Evolutionary conservation across 345 rosid genomes (phyloP).

Genomic region (Eucalyptus sp.): DNA sequence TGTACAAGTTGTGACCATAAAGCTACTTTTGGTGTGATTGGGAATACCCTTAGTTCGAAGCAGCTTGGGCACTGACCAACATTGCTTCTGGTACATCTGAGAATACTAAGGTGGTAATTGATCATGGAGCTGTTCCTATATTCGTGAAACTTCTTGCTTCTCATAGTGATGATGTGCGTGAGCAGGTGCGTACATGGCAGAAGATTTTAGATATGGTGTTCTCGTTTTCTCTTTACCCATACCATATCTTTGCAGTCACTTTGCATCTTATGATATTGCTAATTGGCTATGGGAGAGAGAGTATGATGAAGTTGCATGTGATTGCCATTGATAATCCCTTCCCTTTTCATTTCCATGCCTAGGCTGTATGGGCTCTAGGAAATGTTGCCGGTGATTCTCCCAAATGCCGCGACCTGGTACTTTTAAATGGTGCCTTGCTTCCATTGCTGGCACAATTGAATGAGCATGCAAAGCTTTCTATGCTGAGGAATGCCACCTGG

Average conservation of each 20-base stretch:
- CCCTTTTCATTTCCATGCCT: background rate
- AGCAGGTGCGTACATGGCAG: constrained; percentile 35
- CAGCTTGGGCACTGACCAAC: constrained; percentile 89
- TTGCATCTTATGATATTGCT: background rate
- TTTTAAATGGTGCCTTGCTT: constrained; percentile 20
- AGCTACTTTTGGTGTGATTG: background rate
- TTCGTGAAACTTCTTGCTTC: constrained; percentile 72
- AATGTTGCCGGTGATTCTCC: constrained; percentile 46
- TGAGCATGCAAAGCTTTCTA: constrained; percentile 32
- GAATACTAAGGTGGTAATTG: constrained; percentile 78
- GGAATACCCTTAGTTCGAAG: constrained; percentile 47
- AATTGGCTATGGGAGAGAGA: background rate
- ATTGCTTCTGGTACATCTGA: constrained; percentile 90
- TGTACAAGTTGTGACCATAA: background rate
- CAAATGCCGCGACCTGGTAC: constrained; percentile 36
- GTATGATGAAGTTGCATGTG: background rate
- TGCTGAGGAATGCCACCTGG: constrained; percentile 47
- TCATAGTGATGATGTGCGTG: constrained; percentile 64
- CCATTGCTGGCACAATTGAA: constrained; percentile 31
- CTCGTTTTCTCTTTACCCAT: background rate
- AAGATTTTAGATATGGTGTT: background rate
- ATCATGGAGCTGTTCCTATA: constrained; percentile 78
- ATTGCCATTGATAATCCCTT: background rate
- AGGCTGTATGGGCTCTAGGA: constrained; percentile 51
- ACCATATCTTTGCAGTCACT: background rate